Base-by-base conservation (phyloP, 164 flowering plant species). In the Echeveria elegans region DNA sequence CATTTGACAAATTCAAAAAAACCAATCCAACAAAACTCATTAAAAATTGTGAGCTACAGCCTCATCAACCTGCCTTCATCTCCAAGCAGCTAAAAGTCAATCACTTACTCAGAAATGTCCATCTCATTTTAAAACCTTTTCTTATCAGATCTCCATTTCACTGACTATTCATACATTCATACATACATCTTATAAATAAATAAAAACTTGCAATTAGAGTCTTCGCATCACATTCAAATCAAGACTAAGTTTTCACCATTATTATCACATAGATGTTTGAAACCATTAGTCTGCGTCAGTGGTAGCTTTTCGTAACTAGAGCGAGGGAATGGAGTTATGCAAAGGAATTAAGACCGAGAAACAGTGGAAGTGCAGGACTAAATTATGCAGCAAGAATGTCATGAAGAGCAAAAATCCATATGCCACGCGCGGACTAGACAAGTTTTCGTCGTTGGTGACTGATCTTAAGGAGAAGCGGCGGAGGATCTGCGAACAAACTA, bases 11-110 rank as follows among this genome's bases (percentile, higher is more conserved):
- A 12, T 11, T 43, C 18, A 43, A 15, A n/a, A 43, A 43, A 43
- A 40, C 15, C 45, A 40, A 7, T 40, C 15, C 45, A 40, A 40
- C 45, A 7, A 40, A 40, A 12, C 18, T 15, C 47, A 11, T 43
- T 11, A 56, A 56, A 56, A 5, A 56, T 56, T 12, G 4, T 28
- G 32, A 56, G 19, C 31, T 56, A 4, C 61, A 43, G 47, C 18
- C 47, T 43, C 26, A 23, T 26, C 32, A 11, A 52, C 32, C 32
- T 56, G 61, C 61, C 61, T 56, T 56, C 61, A 56, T 28, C 61
- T 28, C 61, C 61, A 56, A 56, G 61, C 18, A 56, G 6, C 61
- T 1, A 29, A 56, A 56, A 56, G 31, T 56, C 34, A 56, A 56
- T 56, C 61, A 56, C 31, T 28, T 8, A 29, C 59, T 56, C 5